Evolutionary conservation across 768 basidiomycete genomes (phyloP).

Genomic region (Neoboletus brunneissimus): DNA sequence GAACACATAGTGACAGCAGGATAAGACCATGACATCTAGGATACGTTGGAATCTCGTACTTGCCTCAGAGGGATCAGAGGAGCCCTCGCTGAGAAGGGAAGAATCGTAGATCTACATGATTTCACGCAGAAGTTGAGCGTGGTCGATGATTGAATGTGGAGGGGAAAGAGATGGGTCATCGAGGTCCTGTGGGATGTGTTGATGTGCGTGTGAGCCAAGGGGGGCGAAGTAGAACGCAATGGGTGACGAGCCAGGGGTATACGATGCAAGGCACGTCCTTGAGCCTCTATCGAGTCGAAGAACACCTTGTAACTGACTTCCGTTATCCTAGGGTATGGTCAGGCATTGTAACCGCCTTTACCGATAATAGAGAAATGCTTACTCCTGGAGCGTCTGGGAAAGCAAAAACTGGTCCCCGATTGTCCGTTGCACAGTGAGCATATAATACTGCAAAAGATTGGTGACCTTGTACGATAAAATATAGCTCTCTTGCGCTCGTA

Average conservation of each 20-base stretch:
- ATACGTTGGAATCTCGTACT: conserved; percentile 12
- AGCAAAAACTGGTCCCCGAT: conserved; percentile 82
- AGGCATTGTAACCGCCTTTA: background rate
- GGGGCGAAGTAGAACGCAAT: background rate
- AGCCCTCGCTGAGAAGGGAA: conserved; percentile 64
- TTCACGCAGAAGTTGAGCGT: conserved; percentile 80
- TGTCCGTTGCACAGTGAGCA: conserved; percentile 88
- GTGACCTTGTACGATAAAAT: conserved; percentile 91
- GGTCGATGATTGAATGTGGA: conserved; percentile 76
- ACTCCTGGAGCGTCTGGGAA: conserved; percentile 79
- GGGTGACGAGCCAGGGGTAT: conserved; percentile 48
- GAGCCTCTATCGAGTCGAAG: conserved; percentile 82
- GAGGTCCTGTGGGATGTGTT: conserved; percentile 42
- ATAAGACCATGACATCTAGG: no score
- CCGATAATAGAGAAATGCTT: conserved; percentile 18
- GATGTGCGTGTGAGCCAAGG: background rate
- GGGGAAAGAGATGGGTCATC: conserved; percentile 72
- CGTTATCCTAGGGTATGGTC: conserved; percentile 56
- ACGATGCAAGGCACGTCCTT: conserved; percentile 63
- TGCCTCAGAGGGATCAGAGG: conserved; percentile 9
- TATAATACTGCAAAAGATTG: conserved; percentile 93
- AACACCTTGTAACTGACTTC: conserved; percentile 80
- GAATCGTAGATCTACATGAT: conserved; percentile 87
- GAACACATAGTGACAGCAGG: no score
- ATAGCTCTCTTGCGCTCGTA: conserved; percentile 89